Evolutionary conservation across 495 filamentous ascomycete genomes (phyloP).

Genomic region (Thozetella sp.): DNA sequence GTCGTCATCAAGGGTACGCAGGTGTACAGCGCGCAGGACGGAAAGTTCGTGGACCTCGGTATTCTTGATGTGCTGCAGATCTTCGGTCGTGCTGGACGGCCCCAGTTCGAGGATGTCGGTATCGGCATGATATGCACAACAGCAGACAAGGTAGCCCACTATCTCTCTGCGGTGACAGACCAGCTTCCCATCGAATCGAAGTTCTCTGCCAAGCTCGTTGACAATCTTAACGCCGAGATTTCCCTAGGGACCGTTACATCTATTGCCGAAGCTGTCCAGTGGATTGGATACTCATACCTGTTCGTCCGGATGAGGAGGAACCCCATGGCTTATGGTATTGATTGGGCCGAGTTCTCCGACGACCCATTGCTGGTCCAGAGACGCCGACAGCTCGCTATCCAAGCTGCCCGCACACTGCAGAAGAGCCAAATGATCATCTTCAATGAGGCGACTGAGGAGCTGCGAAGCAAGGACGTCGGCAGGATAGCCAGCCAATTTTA

Average conservation of each 20-base stretch:
- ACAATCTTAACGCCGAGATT: slow-evolving; percentile 97
- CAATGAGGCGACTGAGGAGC: slow-evolving; percentile 88
- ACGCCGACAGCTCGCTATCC: slow-evolving; percentile 78
- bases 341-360: slow-evolving; percentile 85
- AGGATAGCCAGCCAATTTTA: slow-evolving; percentile 98
- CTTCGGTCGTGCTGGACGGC: slow-evolving; percentile 95
- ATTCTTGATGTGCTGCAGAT: slow-evolving; percentile 98
- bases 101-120: slow-evolving; percentile 94
- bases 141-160: slow-evolving; percentile 89
- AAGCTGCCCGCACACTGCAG: slow-evolving; percentile 83
- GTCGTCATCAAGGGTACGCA: slow-evolving; percentile 98
- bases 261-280: slow-evolving; percentile 89
- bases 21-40: slow-evolving; percentile 92
- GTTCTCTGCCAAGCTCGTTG: slow-evolving; percentile 87
- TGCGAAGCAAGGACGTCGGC: slow-evolving; percentile 90
- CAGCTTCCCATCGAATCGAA: slow-evolving; percentile 95
- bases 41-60: slow-evolving; percentile 94
- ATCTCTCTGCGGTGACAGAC: slow-evolving; percentile 88
- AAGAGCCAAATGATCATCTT: slow-evolving; percentile 98
- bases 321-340: slow-evolving; percentile 92
- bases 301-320: slow-evolving; percentile 95
- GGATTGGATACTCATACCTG: slow-evolving; percentile 97
- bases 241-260: slow-evolving; percentile 93
- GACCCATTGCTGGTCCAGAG: slow-evolving; percentile 84
- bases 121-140: slow-evolving; percentile 98